Conservation (phyloP, 1,139 yeast species). For the Yamadazyma triangularis region DNA sequence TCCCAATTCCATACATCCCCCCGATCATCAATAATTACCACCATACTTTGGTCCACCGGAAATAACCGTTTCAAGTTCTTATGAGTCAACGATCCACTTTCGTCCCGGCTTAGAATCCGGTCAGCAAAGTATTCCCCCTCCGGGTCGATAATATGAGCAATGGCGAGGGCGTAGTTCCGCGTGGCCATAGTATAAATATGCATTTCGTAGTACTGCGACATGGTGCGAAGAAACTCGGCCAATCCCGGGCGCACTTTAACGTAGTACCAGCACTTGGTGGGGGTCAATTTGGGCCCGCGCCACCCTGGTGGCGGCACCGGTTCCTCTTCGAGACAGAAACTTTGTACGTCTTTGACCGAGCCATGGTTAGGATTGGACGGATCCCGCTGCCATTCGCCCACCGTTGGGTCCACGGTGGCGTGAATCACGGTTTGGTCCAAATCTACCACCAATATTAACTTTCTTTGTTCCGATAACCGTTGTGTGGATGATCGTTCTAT, state of each 20-base stretch:
- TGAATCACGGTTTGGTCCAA: constrained; percentile 96
- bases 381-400: constrained; percentile 93
- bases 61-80: constrained; percentile 84
- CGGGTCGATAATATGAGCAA: constrained; percentile 91
- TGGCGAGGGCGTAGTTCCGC: constrained; percentile 83
- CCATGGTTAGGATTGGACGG: constrained; percentile 80
- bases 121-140: constrained; percentile 83
- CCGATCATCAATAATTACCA: constrained; percentile 92
- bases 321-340: constrained; percentile 77
- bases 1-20: constrained; percentile 99
- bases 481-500: constrained; percentile 68
- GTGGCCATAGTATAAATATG: constrained; percentile 99
- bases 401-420: constrained; percentile 97
- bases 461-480: constrained; percentile 56
- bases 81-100: constrained; percentile 88
- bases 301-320: constrained; percentile 54
- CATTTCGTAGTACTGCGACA: constrained; percentile 71
- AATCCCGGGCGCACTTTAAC: constrained; percentile 92
- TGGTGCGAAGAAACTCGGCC: constrained; percentile 58
- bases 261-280: constrained; percentile 76
- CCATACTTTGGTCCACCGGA: constrained; percentile 97
- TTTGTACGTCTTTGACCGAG: constrained; percentile 74
- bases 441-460: constrained; percentile 88
- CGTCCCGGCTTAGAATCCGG: constrained; percentile 87
- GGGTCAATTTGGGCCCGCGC: constrained; percentile 54